phyloP scores from a whole-genome alignment of 306 rosid species.

The Albizia julibrissin region DNA sequence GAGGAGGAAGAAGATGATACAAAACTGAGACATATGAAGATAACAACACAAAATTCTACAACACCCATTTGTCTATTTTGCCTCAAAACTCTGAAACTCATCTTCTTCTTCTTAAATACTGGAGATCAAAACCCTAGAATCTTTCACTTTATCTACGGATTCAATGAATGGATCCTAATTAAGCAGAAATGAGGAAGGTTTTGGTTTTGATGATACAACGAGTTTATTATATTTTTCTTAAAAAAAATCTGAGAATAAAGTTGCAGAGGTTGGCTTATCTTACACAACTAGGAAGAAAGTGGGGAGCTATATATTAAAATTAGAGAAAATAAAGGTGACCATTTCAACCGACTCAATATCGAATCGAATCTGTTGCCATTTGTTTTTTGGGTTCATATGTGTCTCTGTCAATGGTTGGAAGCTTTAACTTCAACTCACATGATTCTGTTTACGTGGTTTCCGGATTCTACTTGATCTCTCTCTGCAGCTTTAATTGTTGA shows the following conservation, averaged over 20 bases:
- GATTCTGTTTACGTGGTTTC: not conserved
- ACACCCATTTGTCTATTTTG: slow-evolving; percentile 27
- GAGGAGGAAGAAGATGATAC: slow-evolving; percentile 24
- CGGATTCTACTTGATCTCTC: not conserved
- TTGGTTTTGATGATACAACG: not conserved
- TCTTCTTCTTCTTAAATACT: not conserved
- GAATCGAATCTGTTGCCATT: not conserved
- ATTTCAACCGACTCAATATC: not conserved
- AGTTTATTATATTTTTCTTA: not conserved
- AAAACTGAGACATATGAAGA: slow-evolving; percentile 21
- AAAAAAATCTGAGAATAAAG: not conserved
- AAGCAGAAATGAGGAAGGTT: not conserved
- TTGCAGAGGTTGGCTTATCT: not conserved
- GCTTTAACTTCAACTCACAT: not conserved
- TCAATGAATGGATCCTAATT: not conserved
- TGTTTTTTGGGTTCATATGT: not conserved
- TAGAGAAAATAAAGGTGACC: not conserved
- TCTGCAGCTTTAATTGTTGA: not conserved
- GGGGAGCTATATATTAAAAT: not conserved
- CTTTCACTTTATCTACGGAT: not conserved
- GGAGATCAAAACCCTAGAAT: not conserved
- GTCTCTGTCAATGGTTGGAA: not conserved
- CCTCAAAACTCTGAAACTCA: not conserved
- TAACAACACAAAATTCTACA: slow-evolving; percentile 24
- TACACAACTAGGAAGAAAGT: not conserved